Evolutionary conservation across 495 filamentous ascomycete genomes (phyloP).

Genomic region (Lichina pygmaea): DNA sequence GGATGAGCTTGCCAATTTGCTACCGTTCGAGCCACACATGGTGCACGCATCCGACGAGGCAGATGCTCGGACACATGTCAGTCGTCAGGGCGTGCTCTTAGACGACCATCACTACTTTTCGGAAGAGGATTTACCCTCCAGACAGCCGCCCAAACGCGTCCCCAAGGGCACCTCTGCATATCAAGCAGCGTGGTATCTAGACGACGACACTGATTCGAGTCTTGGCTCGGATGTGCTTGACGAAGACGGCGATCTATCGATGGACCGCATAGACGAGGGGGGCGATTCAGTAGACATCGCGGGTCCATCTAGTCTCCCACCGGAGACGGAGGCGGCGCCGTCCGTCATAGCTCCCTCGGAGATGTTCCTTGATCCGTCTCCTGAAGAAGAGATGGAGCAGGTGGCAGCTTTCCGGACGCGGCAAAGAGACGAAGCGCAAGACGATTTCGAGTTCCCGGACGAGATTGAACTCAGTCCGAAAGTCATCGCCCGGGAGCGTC

Average conservation of each 20-base stretch:
- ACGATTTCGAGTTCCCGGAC: slow-evolving; percentile 87
- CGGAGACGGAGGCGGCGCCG: slow-evolving; percentile 52
- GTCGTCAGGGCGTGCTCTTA: slow-evolving; percentile 53
- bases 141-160: slow-evolving; percentile 38
- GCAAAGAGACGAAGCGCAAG: slow-evolving; percentile 50
- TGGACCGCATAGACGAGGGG: slow-evolving; percentile 18
- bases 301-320: slow-evolving; percentile 12
- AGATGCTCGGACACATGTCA: slow-evolving; percentile 12
- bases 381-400: slow-evolving; percentile 59
- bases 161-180: slow-evolving; percentile 84
- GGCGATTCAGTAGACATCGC: slow-evolving; percentile 18
- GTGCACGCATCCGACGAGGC: slow-evolving; percentile 25
- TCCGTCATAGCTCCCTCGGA: slow-evolving; percentile 75
- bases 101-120: slow-evolving; percentile 98
- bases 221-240: slow-evolving; percentile 54
- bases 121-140: slow-evolving; percentile 49
- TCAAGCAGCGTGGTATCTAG: slow-evolving; percentile 80
- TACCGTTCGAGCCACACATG: slow-evolving; percentile 62
- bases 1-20: slow-evolving; percentile 58
- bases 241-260: slow-evolving; percentile 21
- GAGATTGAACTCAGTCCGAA: slow-evolving; percentile 86
- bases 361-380: slow-evolving; percentile 66
- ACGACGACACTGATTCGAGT: slow-evolving; percentile 62
- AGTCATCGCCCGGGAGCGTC: slow-evolving; percentile 58
- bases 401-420: slow-evolving; percentile 52